Conservation (phyloP, 169 alveolate species). For the Ichthyophthirius multifiliis region DNA sequence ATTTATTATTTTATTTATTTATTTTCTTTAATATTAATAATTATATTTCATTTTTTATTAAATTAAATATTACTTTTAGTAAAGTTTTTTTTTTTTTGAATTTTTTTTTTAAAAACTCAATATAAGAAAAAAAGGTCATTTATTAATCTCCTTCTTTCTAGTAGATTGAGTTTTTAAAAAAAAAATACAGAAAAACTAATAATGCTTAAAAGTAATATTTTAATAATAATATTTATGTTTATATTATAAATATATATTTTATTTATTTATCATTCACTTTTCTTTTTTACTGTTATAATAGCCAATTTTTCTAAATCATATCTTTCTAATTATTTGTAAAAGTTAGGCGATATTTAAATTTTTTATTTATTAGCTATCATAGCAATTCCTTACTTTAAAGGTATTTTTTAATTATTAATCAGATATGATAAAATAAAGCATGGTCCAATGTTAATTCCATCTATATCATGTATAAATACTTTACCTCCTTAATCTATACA, state of each 20-base stretch:
- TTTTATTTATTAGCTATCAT: constrained; percentile 27
- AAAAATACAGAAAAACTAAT: too few relatives aligned
- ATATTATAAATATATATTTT: not conserved
- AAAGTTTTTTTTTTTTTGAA: too few relatives aligned
- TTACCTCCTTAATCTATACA: constrained; percentile 39
- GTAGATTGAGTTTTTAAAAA: too few relatives aligned
- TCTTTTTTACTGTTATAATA: constrained; percentile 28
- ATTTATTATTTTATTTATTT: too few relatives aligned
- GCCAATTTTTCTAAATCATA: constrained; percentile 72
- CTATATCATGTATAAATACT: constrained; percentile 66
- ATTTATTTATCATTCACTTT: constrained; percentile 17
- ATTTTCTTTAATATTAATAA: too few relatives aligned
- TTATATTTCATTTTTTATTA: too few relatives aligned
- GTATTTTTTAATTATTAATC: constrained; percentile 65
- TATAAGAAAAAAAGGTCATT: too few relatives aligned
- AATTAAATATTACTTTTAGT: too few relatives aligned
- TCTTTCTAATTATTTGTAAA: constrained; percentile 58
- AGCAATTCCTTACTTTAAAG: constrained; percentile 56
- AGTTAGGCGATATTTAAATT: constrained; percentile 58
- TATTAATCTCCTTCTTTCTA: too few relatives aligned
- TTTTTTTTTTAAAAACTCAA: too few relatives aligned
- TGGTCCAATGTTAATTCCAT: constrained; percentile 72
- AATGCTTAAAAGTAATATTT: too few relatives aligned
- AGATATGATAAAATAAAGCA: constrained; percentile 73
- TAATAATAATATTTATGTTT: too few relatives aligned